These are phyloP conservation scores for Pyrenophora teres DNA, from an alignment of 2,329 filamentous ascomycete species.

Conservation along the genomic window DNA sequence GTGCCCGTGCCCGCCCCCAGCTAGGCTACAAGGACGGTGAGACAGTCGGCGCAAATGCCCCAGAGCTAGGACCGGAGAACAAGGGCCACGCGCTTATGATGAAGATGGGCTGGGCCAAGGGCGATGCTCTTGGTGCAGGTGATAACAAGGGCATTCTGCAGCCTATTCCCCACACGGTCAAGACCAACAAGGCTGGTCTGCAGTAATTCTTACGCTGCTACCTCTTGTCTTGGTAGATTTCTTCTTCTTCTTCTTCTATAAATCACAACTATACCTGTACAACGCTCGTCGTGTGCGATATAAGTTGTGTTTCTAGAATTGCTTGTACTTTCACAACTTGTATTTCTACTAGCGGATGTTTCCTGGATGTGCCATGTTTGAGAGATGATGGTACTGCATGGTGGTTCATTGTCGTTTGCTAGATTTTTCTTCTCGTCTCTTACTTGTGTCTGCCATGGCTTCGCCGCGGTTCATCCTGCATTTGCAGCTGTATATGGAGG, in stretches of 20 bases:
- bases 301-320: no score
- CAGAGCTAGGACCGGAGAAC: conserved; percentile 81
- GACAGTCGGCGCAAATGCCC: conserved; percentile 80
- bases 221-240: background rate
- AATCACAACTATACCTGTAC: background rate
- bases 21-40: conserved; percentile 77
- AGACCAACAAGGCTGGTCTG: conserved; percentile 81
- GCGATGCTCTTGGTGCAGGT: conserved; percentile 77
- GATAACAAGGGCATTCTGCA: conserved; percentile 89
- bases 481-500: no score
- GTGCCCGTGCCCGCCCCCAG: conserved; percentile 20
- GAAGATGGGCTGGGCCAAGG: conserved; percentile 95
- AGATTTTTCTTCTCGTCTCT: no score
- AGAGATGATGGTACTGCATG: background rate
- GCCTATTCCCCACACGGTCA: conserved; percentile 85
- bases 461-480: no score
- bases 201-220: conserved; percentile 15
- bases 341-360: background rate
- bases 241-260: background rate
- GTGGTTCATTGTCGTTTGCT: no score
- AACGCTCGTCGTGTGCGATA: no score
- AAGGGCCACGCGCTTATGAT: conserved; percentile 85
- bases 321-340: background rate
- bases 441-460: no score
- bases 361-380: background rate